phyloP scores from a whole-genome alignment of 2,329 filamentous ascomycete species.

The Cladosporium sp. region DNA sequence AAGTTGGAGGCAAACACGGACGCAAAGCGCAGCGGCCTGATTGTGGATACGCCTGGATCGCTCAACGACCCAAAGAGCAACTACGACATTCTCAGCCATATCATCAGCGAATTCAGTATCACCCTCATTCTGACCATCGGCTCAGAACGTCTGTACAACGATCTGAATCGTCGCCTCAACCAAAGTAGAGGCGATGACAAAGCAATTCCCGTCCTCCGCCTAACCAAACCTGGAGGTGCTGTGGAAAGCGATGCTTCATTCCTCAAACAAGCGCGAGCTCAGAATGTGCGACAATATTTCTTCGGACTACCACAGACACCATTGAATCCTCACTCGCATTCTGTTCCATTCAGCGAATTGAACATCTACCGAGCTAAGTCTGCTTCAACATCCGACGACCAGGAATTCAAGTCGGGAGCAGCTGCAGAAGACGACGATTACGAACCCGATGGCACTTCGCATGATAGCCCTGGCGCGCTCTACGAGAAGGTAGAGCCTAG shows the following conservation, averaged over 20 bases:
- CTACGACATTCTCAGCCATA: conserved; percentile 74
- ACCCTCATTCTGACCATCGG: conserved; percentile 79
- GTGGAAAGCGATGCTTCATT: conserved; percentile 68
- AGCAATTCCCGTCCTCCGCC: conserved; percentile 64
- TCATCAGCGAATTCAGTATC: conserved; percentile 61
- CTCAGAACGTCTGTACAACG: conserved; percentile 66
- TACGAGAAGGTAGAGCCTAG: conserved; percentile 55
- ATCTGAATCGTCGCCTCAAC: conserved; percentile 64
- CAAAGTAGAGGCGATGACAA: conserved; percentile 49
- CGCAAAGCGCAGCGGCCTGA: conserved; percentile 66
- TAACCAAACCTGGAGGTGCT: conserved; percentile 81
- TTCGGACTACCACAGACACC: conserved; percentile 69
- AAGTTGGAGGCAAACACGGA: conserved; percentile 69
- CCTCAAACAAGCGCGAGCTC: conserved; percentile 66
- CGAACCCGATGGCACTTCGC: conserved; percentile 31
- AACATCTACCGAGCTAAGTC: conserved; percentile 51
- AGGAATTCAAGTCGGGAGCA: conserved; percentile 31
- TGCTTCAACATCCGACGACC: conserved; percentile 15
- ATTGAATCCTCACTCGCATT: conserved; percentile 80
- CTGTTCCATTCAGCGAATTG: conserved; percentile 69
- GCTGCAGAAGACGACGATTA: conserved; percentile 42
- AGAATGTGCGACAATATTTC: conserved; percentile 85
- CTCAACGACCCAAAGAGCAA: conserved; percentile 58
- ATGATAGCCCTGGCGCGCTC: conserved; percentile 3
- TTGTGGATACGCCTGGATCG: conserved; percentile 76